Evolutionary conservation across 2,329 filamentous ascomycete species (phyloP).

Genomic region (Geosmithia putterillii): DNA sequence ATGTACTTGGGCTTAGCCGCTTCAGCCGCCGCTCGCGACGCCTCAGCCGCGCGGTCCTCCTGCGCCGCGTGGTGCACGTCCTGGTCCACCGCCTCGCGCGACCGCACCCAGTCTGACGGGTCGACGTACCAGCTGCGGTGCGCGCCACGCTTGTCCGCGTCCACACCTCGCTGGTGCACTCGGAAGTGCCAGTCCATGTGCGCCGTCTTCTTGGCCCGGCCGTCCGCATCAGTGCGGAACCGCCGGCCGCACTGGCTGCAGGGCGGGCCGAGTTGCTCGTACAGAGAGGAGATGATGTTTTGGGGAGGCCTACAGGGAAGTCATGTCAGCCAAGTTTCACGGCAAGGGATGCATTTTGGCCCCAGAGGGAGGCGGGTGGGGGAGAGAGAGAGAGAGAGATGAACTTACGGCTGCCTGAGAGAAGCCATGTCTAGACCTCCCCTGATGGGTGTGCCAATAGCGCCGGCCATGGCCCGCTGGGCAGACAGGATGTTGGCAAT

Average conservation of each 20-base stretch:
- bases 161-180: slow-evolving; percentile 78
- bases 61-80: slow-evolving; percentile 27
- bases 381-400: background rate
- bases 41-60: slow-evolving; percentile 18
- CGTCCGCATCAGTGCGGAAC: slow-evolving; percentile 66
- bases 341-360: too few relatives aligned
- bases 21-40: slow-evolving; percentile 24
- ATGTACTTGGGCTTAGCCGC: slow-evolving; percentile 56
- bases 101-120: slow-evolving; percentile 85
- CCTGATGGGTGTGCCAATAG: background rate
- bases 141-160: slow-evolving; percentile 74
- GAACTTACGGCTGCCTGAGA: slow-evolving; percentile 57
- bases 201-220: slow-evolving; percentile 72
- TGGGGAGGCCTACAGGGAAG: slow-evolving; percentile 50
- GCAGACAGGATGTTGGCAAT: slow-evolving; percentile 23
- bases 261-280: slow-evolving; percentile 72
- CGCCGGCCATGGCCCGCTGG: background rate
- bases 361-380: too few relatives aligned
- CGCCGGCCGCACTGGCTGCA: slow-evolving; percentile 87
- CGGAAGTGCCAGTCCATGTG: slow-evolving; percentile 99
- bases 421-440: slow-evolving; percentile 32
- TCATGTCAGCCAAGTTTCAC: slow-evolving; percentile 5
- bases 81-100: slow-evolving; percentile 66
- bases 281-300: slow-evolving; percentile 60
- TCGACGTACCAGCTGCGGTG: slow-evolving; percentile 94